Evolutionary conservation across 2,329 filamentous ascomycete species (phyloP).

Genomic region (Lecanicillium sp.): DNA sequence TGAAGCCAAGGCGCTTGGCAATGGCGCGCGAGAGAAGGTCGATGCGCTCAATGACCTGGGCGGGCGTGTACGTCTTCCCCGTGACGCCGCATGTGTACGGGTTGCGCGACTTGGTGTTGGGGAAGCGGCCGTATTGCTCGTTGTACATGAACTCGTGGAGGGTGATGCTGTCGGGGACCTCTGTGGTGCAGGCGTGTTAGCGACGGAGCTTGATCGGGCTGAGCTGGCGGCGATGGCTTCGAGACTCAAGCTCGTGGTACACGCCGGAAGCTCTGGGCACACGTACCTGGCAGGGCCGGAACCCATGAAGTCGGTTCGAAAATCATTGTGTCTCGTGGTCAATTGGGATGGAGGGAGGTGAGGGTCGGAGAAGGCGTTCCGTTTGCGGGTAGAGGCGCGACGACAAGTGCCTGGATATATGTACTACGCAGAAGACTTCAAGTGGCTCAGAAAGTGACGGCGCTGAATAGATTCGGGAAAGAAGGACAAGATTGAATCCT

Average conservation of each 20-base stretch:
- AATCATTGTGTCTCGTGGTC: constrained; percentile 38
- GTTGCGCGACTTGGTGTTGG: constrained; percentile 56
- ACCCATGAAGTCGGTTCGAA: constrained; percentile 59
- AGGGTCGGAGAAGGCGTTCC: background rate
- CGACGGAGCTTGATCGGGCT: too few species aligned
- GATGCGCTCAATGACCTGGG: constrained; percentile 59
- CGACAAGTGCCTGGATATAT: too few species aligned
- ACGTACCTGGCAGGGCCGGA: constrained; percentile 51
- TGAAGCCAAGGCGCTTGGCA: constrained; percentile 64
- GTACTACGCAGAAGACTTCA: too few species aligned
- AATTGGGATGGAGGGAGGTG: too few species aligned
- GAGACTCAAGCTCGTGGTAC: background rate
- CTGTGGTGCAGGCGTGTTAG: constrained; percentile 22
- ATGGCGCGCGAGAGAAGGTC: constrained; percentile 63
- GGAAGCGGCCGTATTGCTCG: constrained; percentile 61
- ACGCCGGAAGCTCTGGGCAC: constrained; percentile 11
- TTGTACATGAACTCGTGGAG: constrained; percentile 72
- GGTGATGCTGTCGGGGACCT: constrained; percentile 67
- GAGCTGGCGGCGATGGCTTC: too few species aligned
- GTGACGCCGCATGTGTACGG: constrained; percentile 74
- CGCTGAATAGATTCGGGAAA: too few species aligned
- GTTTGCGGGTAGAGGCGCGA: too few species aligned
- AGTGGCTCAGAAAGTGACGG: too few species aligned
- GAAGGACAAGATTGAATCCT: too few species aligned
- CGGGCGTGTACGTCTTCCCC: constrained; percentile 58